phyloP scores from a whole-genome alignment of 1,139 yeast species.

The Diutina catenulata region DNA sequence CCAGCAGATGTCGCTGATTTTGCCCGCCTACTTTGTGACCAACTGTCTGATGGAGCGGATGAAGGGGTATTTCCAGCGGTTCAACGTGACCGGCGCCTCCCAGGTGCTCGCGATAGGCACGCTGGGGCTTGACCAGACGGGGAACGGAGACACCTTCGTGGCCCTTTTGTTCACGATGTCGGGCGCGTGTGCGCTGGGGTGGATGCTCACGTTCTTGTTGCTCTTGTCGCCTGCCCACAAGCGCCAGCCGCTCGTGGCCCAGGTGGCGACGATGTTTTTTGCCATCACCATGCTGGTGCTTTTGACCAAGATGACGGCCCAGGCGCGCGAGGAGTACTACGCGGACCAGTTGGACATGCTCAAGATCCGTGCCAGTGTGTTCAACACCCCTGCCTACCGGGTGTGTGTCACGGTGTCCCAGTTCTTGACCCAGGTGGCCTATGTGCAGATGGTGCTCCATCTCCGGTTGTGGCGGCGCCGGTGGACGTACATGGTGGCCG shows the following conservation, averaged over 20 bases:
- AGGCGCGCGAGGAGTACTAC: conserved; percentile 23
- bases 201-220: conserved; percentile 42
- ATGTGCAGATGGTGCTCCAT: conserved; percentile 23
- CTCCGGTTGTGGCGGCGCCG: conserved; percentile 14
- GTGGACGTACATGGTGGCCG: not conserved
- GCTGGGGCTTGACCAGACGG: conserved; percentile 12
- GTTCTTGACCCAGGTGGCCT: conserved; percentile 25
- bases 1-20: conserved; percentile 9
- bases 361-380: conserved; percentile 19
- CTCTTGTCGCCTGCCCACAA: conserved; percentile 30
- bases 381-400: conserved; percentile 18
- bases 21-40: conserved; percentile 33
- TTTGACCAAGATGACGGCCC: conserved; percentile 23
- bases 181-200: conserved; percentile 25
- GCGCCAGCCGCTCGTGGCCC: conserved; percentile 36
- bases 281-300: conserved; percentile 33
- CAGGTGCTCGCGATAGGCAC: not conserved
- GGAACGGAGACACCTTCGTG: conserved; percentile 32
- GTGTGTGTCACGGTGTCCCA: conserved; percentile 21
- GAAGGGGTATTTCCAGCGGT: not conserved
- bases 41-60: conserved; percentile 20
- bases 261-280: conserved; percentile 33
- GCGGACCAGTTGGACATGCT: conserved; percentile 26
- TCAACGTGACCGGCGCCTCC: not conserved
- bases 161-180: conserved; percentile 30